Percentiles rank a stretch among this genome's conserved stretches.
These are phyloP conservation scores for Sarocladium brachiariae DNA, from an alignment of 2,329 filamentous ascomycete species.

Conservation along the genomic window DNA sequence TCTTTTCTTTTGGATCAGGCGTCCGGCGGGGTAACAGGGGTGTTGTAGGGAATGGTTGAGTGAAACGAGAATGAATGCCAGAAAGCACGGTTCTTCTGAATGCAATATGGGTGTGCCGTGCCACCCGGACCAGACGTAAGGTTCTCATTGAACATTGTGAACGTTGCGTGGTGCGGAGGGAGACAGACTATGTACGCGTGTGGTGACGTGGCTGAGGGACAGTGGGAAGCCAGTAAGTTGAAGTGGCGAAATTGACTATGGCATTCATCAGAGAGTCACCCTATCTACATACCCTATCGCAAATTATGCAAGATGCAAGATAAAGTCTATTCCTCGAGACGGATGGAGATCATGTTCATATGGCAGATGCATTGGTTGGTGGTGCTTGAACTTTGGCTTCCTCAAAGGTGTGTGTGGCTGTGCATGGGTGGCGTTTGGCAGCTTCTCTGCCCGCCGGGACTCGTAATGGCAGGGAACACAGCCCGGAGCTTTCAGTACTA, in stretches of 20 bases:
- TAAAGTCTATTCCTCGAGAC: too few relatives aligned
- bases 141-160: not conserved
- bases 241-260: not conserved
- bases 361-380: too few relatives aligned
- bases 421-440: not conserved
- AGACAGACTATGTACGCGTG: not conserved
- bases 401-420: too few relatives aligned
- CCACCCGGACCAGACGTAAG: not conserved
- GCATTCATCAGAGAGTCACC: too few relatives aligned
- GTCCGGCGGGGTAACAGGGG: not conserved
- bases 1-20: constrained; percentile 1
- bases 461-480: not conserved
- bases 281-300: too few relatives aligned
- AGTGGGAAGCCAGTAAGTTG: too few relatives aligned
- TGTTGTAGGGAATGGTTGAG: not conserved
- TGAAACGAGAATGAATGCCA: not conserved
- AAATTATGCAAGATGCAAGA: too few relatives aligned
- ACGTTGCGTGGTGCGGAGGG: too few relatives aligned
- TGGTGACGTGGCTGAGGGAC: not conserved
- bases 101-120: not conserved
- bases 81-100: not conserved
- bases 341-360: too few relatives aligned
- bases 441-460: constrained; percentile 3
- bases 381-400: too few relatives aligned
- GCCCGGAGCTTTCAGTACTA: not conserved